Evolutionary conservation across 352 stramenopile species (phyloP).

Genomic region (Aphanomyces astaci): DNA sequence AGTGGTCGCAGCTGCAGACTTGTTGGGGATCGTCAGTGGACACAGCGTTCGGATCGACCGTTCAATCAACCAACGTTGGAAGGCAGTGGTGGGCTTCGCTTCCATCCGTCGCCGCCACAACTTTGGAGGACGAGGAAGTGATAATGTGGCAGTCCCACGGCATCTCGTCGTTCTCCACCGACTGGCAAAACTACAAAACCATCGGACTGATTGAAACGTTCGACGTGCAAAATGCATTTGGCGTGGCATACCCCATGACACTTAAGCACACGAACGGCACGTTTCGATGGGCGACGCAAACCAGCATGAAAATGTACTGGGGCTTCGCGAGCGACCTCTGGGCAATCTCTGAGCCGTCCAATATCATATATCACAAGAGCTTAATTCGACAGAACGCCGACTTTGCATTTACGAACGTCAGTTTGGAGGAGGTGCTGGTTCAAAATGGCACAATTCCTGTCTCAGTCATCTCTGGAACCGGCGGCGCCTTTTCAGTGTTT

Average conservation of each 20-base stretch:
- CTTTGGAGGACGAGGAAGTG: too few species aligned
- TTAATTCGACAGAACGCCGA: too few species aligned
- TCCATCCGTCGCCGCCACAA: too few species aligned
- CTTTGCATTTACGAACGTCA: neutral
- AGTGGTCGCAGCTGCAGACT: neutral
- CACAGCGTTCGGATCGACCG: neutral
- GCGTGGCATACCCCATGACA: neutral
- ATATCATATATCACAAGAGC: neutral
- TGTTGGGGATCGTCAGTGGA: slow-evolving; percentile 20
- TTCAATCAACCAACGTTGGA: neutral
- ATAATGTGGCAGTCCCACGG: neutral
- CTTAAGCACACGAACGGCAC: neutral
- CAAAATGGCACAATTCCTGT: neutral
- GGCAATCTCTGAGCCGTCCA: neutral
- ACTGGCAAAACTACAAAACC: slow-evolving; percentile 24
- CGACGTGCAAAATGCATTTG: neutral
- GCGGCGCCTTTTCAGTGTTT: neutral
- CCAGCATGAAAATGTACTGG: slow-evolving; percentile 19
- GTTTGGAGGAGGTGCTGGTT: neutral
- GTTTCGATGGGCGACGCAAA: neutral
- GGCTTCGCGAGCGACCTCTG: slow-evolving; percentile 9
- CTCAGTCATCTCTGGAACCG: neutral
- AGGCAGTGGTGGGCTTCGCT: slow-evolving; percentile 15
- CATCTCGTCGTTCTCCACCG: neutral
- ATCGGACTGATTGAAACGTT: slow-evolving; percentile 14